phyloP scores from a whole-genome alignment of 2,329 filamentous ascomycete genomes.

The Phaeophleospora eucalypticola region DNA sequence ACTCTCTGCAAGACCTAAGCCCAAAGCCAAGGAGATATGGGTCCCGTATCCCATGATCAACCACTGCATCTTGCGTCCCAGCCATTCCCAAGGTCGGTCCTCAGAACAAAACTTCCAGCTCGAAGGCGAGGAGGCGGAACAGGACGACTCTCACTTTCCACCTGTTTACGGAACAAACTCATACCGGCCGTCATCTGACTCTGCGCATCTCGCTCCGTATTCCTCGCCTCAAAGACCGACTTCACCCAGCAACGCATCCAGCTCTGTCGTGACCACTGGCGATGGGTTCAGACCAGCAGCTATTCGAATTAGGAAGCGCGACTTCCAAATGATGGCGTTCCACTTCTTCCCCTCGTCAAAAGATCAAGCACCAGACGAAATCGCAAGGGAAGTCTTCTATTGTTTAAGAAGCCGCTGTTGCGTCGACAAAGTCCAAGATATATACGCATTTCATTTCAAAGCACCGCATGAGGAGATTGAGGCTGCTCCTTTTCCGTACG shows the following conservation, averaged over 20 bases:
- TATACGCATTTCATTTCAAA: constrained; percentile 85
- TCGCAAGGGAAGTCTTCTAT: constrained; percentile 79
- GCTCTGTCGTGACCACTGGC: constrained; percentile 32
- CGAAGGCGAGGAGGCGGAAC: constrained; percentile 7
- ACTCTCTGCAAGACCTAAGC: constrained; percentile 21
- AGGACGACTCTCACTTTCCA: constrained; percentile 25
- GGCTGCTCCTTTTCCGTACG: constrained; percentile 79
- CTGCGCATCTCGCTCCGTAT: constrained; percentile 19
- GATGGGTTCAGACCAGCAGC: constrained; percentile 61
- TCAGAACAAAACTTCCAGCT: background rate
- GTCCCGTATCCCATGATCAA: constrained; percentile 91
- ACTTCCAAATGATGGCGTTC: constrained; percentile 91
- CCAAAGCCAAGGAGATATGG: constrained; percentile 69
- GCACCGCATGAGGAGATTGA: constrained; percentile 61
- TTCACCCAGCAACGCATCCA: constrained; percentile 48
- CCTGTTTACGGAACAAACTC: constrained; percentile 29
- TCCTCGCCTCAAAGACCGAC: constrained; percentile 22
- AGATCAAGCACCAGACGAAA: constrained; percentile 24
- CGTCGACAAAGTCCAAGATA: constrained; percentile 75
- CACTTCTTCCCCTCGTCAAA: constrained; percentile 69
- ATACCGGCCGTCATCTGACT: constrained; percentile 30
- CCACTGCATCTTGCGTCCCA: constrained; percentile 70
- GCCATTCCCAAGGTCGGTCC: constrained; percentile 15
- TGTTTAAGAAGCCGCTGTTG: constrained; percentile 77
- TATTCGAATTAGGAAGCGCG: constrained; percentile 82